Base-by-base conservation (phyloP, 352 stramenopile genomes). In the Pythium folliculosum region DNA sequence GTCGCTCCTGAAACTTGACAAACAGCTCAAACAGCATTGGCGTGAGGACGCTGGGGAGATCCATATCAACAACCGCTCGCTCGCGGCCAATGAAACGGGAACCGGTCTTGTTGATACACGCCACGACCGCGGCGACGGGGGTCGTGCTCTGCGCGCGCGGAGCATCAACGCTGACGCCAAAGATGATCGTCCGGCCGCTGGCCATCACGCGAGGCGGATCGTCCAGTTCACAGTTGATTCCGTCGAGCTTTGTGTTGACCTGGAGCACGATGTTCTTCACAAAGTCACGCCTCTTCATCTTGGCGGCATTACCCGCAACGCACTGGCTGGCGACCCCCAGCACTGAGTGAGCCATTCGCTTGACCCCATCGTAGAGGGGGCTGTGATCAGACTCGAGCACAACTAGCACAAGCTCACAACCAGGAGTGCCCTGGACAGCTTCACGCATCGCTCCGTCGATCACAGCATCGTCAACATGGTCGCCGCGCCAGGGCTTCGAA, bases 1-100 rank as follows among this genome's bases (percentile, higher is more conserved):
- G 35, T 1, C 30, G 35, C 23, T 40, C 37, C 16, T 61, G 1
- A 22, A 57, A 57, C 12, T 30, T 27, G 52, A 40, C 35, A 19
- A 60, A 48, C 52, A 60, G n/a, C 30, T 60, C 52, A 21, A 25
- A 52, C 30, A 59, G 16, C 51, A 59, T 47, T 10, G 19, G 7
- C 32, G 51, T 8, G 13, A 59, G 32, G 5, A n/a, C 32, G 9
- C 30, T 47, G 14, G 51, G 30, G 0, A 59, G 17, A 8, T 45
- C 51, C 0, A 6, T 2, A 5, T 16, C 17, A 2, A 10, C 8
- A 12, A 59, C 17, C 5, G 30, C 10, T 19, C 13, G 10, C 30
- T 59, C 30, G n/a, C 51, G 51, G 5, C 30, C 32, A n/a, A 59
- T 47, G 19, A 43, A 59, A 27, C 27, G 44, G 51, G 27, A 12